Evolutionary conservation across 495 filamentous ascomycete species (phyloP).

Genomic region (Annulohypoxylon nitens): DNA sequence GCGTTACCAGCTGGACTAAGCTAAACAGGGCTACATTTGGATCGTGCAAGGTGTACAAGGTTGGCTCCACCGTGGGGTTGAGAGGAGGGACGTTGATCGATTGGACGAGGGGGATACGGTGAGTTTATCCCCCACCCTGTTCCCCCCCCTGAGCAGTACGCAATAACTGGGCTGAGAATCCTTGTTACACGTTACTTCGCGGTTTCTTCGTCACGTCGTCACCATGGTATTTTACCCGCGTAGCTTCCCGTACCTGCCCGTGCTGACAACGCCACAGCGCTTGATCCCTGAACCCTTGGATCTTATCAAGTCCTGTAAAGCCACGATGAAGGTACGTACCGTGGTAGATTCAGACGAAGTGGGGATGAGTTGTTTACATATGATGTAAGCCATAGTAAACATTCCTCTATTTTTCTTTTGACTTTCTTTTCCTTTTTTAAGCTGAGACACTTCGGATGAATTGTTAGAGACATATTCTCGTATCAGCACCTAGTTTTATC

Average conservation of each 20-base stretch:
- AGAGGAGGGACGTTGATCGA: slow-evolving; percentile 38
- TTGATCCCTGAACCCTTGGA: not conserved
- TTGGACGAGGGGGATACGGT: slow-evolving; percentile 44
- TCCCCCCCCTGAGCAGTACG: slow-evolving; percentile 1
- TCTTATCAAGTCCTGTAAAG: not conserved
- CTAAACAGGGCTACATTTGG: not conserved
- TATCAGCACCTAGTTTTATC: not conserved
- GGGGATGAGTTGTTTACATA: not conserved
- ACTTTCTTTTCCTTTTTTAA: not conserved
- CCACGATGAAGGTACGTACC: not conserved
- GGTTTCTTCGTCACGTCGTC: slow-evolving; percentile 21
- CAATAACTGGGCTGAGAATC: slow-evolving; percentile 30
- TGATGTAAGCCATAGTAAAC: slow-evolving; percentile 1
- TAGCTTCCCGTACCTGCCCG: not conserved
- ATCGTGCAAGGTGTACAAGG: slow-evolving; percentile 13
- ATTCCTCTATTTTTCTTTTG: not conserved
- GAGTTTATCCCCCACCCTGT: slow-evolving; percentile 34
- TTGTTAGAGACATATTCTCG: not conserved
- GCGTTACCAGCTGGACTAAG: not conserved
- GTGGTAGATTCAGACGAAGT: not conserved
- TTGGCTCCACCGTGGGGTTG: slow-evolving; percentile 41
- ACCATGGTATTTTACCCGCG: slow-evolving; percentile 9
- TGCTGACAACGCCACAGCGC: slow-evolving; percentile 12
- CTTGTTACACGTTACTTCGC: slow-evolving; percentile 24
- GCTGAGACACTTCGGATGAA: not conserved